Percentiles rank a stretch among this genome's conserved stretches.
Evolutionary conservation across 2,329 filamentous ascomycete genomes (phyloP).

Genomic region (Berkeleyomyces basicola): DNA sequence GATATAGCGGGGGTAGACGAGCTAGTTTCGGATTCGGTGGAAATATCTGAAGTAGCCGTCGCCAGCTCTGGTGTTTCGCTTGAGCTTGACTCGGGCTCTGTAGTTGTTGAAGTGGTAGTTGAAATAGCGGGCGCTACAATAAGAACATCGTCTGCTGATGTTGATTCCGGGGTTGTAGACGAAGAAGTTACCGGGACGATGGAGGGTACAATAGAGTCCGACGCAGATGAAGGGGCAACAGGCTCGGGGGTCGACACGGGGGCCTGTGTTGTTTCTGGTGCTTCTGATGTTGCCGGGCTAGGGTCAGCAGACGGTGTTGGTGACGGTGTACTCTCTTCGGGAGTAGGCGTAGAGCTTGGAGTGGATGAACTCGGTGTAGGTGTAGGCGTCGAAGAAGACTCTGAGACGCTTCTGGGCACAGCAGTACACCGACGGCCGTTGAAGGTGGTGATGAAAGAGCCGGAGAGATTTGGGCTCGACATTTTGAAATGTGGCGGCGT

Average conservation of each 20-base stretch:
- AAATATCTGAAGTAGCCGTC: not conserved
- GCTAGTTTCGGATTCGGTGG: not conserved
- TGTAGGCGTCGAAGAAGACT: conserved; percentile 15
- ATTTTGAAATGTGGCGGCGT: conserved; percentile 20
- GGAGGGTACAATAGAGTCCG: not conserved
- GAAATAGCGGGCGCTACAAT: not conserved
- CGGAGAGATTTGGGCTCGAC: conserved; percentile 28
- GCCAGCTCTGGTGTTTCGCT: not conserved
- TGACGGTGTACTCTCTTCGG: conserved; percentile 13
- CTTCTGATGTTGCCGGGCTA: conserved; percentile 2
- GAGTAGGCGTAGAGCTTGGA: conserved; percentile 14
- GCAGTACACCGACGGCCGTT: conserved; percentile 37
- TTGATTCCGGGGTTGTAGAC: not conserved
- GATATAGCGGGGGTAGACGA: not conserved
- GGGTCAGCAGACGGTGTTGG: conserved; percentile 11
- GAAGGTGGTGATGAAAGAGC: conserved; percentile 33
- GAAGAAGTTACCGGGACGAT: not conserved
- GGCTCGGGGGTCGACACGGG: conserved; percentile 8
- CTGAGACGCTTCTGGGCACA: conserved; percentile 25
- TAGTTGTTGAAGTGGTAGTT: conserved; percentile 3
- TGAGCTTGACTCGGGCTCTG: not conserved
- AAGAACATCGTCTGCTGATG: not conserved
- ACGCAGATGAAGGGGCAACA: not conserved
- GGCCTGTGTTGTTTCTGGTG: not conserved
- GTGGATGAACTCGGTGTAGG: conserved; percentile 12